Conservation (phyloP, 106 monocot species). For the Amphibolis antarctica region DNA sequence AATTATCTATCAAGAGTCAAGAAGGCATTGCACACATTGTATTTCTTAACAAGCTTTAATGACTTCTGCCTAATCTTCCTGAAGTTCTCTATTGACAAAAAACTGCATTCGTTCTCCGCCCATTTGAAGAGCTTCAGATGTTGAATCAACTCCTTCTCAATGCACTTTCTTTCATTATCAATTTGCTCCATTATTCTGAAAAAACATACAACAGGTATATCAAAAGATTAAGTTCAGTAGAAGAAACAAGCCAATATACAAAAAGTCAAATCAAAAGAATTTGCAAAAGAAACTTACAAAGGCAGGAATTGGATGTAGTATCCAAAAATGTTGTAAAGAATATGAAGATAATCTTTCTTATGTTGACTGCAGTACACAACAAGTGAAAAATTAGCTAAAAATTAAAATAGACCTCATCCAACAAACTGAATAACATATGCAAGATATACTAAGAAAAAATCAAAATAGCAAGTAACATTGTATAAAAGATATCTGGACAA, state of each 20-base stretch:
- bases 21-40: conserved; percentile 42
- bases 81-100: conserved; percentile 45
- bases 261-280: not conserved
- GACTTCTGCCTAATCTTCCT: conserved; percentile 52
- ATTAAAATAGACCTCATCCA: not conserved
- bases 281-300: conserved; percentile 38
- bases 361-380: conserved; percentile 22
- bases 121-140: conserved; percentile 57
- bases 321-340: conserved; percentile 85
- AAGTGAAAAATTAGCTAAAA: not conserved
- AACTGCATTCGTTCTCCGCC: conserved; percentile 25
- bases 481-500: not conserved
- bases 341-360: conserved; percentile 36
- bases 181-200: conserved; percentile 57
- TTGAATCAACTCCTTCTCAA: conserved; percentile 64
- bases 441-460: not conserved
- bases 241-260: conserved; percentile 1
- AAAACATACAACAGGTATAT: not conserved
- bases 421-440: not conserved
- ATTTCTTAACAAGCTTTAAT: conserved; percentile 60
- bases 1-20: not conserved
- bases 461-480: not conserved
- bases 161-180: conserved; percentile 28
- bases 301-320: conserved; percentile 80
- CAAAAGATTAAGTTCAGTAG: not conserved